Base-by-base conservation (phyloP, 2,329 filamentous ascomycete species). In the Biscogniauxia marginata region DNA sequence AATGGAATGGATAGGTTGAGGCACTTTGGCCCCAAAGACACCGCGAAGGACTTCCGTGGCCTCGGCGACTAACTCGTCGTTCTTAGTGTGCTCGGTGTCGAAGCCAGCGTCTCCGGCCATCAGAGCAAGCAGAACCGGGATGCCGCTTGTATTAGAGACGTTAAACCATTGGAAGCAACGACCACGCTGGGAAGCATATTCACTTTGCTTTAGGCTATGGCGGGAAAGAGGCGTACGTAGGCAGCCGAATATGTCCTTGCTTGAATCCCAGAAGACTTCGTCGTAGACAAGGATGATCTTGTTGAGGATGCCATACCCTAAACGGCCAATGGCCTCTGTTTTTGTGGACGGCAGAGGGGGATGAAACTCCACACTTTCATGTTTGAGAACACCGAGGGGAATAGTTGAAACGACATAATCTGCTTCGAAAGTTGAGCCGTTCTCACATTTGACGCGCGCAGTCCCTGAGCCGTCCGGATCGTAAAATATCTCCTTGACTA, bases 81-180 rank as follows among this genome's bases (percentile, higher is more conserved):
- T 90, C 52, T 85, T 83, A 1, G 86, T 86, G 51, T 79, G 79
- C 73, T 99, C 96, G 0, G 91, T 91, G 61, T 96, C 89, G 64
- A 92, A 90, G 16, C 93, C 95, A 19, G 96, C 91, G 65, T 97
- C 91, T 20, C 95, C 95, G 50, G 93, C 93, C 93, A 99, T 97
- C 23, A 99, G 81, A 7, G 91, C 95, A 58, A 98, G 86, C 21
- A 97, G 80, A 51, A 92, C 91, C 1, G 90, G 95, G 34, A 96
- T 79, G 0, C 96, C 96, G 47, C 90, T 92, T 3, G 91, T 96
- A 64, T 91, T 90, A 58, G 92, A 88, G 53, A 92, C 91, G 67
- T 99, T 98, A 84, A 96, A 98, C 84, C 96, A 98, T 65, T 99
- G 85, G 68, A 98, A 99, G 74, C 96, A 96, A 21, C 93, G 88